Evolutionary conservation across 2,329 filamentous ascomycete species (phyloP), one percentile per base, ranked within the genome.

Genomic region (Xylariaceae sp.): DNA sequence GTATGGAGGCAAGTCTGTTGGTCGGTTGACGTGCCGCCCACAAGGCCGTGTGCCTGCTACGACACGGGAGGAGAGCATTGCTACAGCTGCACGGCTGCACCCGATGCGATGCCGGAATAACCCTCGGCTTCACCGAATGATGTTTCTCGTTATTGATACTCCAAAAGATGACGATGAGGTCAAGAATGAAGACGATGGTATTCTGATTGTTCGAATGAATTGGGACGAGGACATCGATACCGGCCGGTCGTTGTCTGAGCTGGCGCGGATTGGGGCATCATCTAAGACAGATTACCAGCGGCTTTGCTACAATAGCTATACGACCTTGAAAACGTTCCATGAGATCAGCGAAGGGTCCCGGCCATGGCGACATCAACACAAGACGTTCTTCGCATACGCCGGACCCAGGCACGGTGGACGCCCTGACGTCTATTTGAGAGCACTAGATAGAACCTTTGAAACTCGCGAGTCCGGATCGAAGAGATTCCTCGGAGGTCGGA

Each of bases 71-170:
- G 33, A 39, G 31, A n/a, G 18, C 11, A 6, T 39, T 6, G 3
- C 44, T 4, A n/a, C 22, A 17, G 44, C 44, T 14, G 31, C 17
- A 4, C 44, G 33, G 9, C 11, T 39, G 33, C 33, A 46, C 7
- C 33, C 33, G 12, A 38, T 38, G 44, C 44, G 44, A 10, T 46
- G 44, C 33, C 44, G 33, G 11, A 38, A 46, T 22, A 46, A 46
- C 7, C 31, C 33, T 7, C 33, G 17, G 9, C 44, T 49, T 9
- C 41, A 44, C 31, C 47, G 31, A 31, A 44, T 16, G n/a, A 49
- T 49, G 47, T 49, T 44, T 17, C 19, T 49, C 7, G n/a, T 48
- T 19, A 22, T 44, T 42, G 47, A 44, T 34, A 38, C 31, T 9
- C 18, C 16, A 1, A 28, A 44, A n/a, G 16, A 44, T 22, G 11